phyloP scores from a whole-genome alignment of 805 yeast genomes.

The Ogataea degrootiae region DNA sequence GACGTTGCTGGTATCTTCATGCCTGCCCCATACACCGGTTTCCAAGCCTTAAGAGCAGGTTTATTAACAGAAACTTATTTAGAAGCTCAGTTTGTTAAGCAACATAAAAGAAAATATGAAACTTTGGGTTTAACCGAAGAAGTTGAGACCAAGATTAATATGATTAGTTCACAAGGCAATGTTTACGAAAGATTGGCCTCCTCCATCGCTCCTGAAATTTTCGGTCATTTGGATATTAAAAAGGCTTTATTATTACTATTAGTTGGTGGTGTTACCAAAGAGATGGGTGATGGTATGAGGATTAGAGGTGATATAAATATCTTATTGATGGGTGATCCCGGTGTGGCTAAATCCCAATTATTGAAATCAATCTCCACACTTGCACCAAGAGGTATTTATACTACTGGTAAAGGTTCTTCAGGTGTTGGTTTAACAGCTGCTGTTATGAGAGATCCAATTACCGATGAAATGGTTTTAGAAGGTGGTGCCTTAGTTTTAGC shows the following conservation, averaged over 20 bases:
- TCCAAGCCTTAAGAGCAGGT: constrained; percentile 88
- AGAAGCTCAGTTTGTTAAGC: constrained; percentile 80
- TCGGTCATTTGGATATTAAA: constrained; percentile 89
- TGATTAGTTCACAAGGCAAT: constrained; percentile 56
- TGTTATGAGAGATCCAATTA: constrained; percentile 97
- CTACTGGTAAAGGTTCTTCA: constrained; percentile 98
- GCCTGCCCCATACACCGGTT: constrained; percentile 96
- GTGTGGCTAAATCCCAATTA: constrained; percentile 97
- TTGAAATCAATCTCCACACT: constrained; percentile 85
- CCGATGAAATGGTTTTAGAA: constrained; percentile 96
- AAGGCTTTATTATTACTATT: constrained; percentile 79
- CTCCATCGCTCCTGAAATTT: constrained; percentile 97
- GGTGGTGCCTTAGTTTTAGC: constrained; percentile 98
- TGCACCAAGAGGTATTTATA: constrained; percentile 94
- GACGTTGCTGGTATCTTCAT: constrained; percentile 89
- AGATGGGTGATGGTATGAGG: constrained; percentile 92
- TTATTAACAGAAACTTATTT: constrained; percentile 88
- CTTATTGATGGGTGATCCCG: constrained; percentile 98
- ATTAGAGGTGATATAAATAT: constrained; percentile 96
- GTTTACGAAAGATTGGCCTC: constrained; percentile 75
- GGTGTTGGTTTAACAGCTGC: constrained; percentile 99
- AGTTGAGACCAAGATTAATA: constrained; percentile 49
- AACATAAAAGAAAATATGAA: constrained; percentile 86
- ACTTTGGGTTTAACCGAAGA: constrained; percentile 53
- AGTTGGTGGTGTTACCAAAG: constrained; percentile 94